Evolutionary conservation across 352 stramenopile genomes (phyloP).

Genomic region (Phytopythium cucurbitacearum): DNA sequence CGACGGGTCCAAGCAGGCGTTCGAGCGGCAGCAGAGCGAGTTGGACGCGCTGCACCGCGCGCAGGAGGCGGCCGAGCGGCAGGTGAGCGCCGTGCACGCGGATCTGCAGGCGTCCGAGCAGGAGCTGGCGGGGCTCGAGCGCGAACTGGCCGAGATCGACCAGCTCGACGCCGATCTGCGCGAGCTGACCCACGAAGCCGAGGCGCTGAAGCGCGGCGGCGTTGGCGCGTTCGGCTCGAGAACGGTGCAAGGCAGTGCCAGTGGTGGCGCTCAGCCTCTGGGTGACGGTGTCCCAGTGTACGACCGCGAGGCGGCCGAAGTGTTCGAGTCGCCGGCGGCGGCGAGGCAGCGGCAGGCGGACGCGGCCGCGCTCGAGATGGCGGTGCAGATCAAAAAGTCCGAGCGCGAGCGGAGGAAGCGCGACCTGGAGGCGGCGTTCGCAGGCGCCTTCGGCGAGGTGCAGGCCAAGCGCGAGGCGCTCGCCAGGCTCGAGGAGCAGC

Average conservation of each 20-base stretch:
- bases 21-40: conserved; percentile 90
- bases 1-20: conserved; percentile 91
- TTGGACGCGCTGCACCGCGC: conserved; percentile 90
- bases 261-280: conserved; percentile 21
- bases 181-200: conserved; percentile 89
- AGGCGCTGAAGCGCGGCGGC: conserved; percentile 68
- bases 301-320: conserved; percentile 7
- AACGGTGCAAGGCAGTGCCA: conserved; percentile 2
- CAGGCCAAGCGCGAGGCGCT: conserved; percentile 85
- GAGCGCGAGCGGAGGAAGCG: conserved; percentile 91
- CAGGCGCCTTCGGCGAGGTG: conserved; percentile 87
- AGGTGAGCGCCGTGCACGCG: conserved; percentile 87
- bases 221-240: conserved; percentile 45
- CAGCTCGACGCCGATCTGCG: conserved; percentile 88
- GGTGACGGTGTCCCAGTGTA: conserved; percentile 41
- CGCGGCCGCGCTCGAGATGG: conserved; percentile 90
- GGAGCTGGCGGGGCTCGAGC: conserved; percentile 87
- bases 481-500: conserved; percentile 72
- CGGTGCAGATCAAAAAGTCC: conserved; percentile 89
- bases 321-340: conserved; percentile 42
- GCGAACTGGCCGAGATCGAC: conserved; percentile 91
- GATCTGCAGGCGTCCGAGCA: conserved; percentile 90
- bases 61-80: conserved; percentile 84
- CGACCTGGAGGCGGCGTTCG: conserved; percentile 91
- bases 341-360: conserved; percentile 63